Evolutionary conservation across 1,284 basidiomycete genomes (phyloP).

Genomic region (Tausonia pullulans): DNA sequence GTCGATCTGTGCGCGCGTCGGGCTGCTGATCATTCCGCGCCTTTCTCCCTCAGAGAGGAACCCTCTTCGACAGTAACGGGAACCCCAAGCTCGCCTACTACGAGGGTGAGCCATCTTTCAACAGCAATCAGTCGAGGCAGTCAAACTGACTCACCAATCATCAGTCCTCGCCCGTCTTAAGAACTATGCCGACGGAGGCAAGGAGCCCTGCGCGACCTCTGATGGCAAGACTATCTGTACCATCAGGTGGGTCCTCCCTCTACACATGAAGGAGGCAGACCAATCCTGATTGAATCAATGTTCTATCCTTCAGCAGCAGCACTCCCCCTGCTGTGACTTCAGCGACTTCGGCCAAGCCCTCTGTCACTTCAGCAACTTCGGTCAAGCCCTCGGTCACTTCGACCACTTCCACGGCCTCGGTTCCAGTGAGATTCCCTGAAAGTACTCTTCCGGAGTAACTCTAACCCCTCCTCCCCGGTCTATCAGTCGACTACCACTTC

Average conservation of each 20-base stretch:
- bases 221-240: not conserved
- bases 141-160: too few species aligned
- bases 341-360: not conserved
- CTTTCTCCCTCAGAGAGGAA: not conserved
- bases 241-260: not conserved
- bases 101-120: not conserved
- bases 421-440: too few species aligned
- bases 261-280: not conserved
- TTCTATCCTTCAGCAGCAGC: not conserved
- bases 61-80: slow-evolving; percentile 12
- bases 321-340: not conserved
- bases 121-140: too few species aligned
- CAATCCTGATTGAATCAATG: not conserved
- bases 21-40: too few species aligned
- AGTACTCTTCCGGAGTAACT: too few species aligned
- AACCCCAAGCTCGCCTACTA: slow-evolving; percentile 14
- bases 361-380: not conserved
- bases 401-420: too few species aligned
- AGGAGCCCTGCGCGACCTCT: slow-evolving; percentile 5
- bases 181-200: slow-evolving; percentile 2
- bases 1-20: too few species aligned
- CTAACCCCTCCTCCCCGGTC: too few species aligned
- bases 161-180: slow-evolving; percentile 1
- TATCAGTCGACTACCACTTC: too few species aligned
- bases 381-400: not conserved